Conservation (phyloP, 2,329 filamentous ascomycete genomes). For the Xylaria digitata region DNA sequence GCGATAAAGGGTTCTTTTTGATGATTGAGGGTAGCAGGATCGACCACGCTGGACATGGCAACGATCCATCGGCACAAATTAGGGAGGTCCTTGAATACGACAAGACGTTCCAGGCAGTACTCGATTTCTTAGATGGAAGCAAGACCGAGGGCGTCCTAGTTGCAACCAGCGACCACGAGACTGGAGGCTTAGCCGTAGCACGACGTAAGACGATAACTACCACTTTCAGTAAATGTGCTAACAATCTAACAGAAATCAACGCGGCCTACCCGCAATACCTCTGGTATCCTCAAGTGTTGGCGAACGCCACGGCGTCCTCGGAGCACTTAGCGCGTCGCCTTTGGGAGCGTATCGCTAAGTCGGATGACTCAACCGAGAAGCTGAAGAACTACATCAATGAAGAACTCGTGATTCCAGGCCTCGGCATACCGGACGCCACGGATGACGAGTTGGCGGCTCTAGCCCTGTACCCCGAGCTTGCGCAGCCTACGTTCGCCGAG, state of each 20-base stretch:
- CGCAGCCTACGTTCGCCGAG: constrained; percentile 74
- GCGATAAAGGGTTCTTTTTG: constrained; percentile 94
- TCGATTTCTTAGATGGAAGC: constrained; percentile 84
- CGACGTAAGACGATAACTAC: constrained; percentile 66
- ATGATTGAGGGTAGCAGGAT: constrained; percentile 99
- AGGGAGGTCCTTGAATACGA: constrained; percentile 97
- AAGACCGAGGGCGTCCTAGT: constrained; percentile 83
- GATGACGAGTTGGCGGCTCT: constrained; percentile 77
- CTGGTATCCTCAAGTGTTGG: constrained; percentile 87
- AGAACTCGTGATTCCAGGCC: constrained; percentile 72
- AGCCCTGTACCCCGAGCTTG: constrained; percentile 65
- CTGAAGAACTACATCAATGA: constrained; percentile 74
- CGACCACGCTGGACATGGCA: constrained; percentile 90
- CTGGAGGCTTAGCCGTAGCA: constrained; percentile 85
- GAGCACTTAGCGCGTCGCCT: constrained; percentile 76
- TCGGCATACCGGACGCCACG: constrained; percentile 81
- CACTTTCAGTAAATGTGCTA: not conserved
- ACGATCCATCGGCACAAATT: constrained; percentile 85
- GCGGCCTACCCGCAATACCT: constrained; percentile 67
- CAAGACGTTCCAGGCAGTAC: constrained; percentile 81
- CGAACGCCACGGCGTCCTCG: constrained; percentile 79
- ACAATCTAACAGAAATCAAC: constrained; percentile 57
- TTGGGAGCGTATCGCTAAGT: constrained; percentile 64
- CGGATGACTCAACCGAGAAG: constrained; percentile 49
- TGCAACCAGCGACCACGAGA: constrained; percentile 95